Evolutionary conservation across 2,329 filamentous ascomycete genomes (phyloP).

Genomic region (Amesomyces nigricolor): DNA sequence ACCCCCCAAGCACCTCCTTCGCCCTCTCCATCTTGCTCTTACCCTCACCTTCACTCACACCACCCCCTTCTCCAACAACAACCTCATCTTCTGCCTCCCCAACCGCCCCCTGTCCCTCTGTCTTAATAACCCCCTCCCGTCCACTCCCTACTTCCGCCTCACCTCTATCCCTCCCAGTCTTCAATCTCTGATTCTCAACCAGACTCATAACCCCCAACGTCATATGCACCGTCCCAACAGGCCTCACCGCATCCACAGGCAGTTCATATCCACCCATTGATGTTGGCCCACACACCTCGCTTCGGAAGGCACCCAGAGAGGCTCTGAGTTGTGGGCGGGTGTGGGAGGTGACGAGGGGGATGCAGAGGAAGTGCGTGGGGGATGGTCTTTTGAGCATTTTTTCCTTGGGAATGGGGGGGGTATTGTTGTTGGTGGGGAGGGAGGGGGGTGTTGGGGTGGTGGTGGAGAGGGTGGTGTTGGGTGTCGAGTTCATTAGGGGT

Average conservation of each 20-base stretch:
- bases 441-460: neutral
- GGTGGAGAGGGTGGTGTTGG: neutral
- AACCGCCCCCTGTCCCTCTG: no score
- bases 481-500: neutral
- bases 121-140: no score
- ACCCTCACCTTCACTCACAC: neutral
- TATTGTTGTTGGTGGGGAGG: neutral
- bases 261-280: slow-evolving; percentile 38
- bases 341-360: slow-evolving; percentile 61
- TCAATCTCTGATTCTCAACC: slow-evolving; percentile 24
- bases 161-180: slow-evolving; percentile 30
- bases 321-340: slow-evolving; percentile 61
- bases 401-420: neutral
- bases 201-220: slow-evolving; percentile 85
- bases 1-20: slow-evolving; percentile 34
- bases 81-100: no score
- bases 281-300: slow-evolving; percentile 46
- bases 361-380: slow-evolving; percentile 67
- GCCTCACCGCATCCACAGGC: slow-evolving; percentile 63
- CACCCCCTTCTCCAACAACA: no score
- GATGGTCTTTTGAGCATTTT: slow-evolving; percentile 13
- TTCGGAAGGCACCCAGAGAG: slow-evolving; percentile 56
- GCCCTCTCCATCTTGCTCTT: slow-evolving; percentile 36
- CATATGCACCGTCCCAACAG: slow-evolving; percentile 74
- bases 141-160: no score